Base-by-base conservation (phyloP, 1,284 basidiomycete genomes). In the Marasmius fiardii region DNA sequence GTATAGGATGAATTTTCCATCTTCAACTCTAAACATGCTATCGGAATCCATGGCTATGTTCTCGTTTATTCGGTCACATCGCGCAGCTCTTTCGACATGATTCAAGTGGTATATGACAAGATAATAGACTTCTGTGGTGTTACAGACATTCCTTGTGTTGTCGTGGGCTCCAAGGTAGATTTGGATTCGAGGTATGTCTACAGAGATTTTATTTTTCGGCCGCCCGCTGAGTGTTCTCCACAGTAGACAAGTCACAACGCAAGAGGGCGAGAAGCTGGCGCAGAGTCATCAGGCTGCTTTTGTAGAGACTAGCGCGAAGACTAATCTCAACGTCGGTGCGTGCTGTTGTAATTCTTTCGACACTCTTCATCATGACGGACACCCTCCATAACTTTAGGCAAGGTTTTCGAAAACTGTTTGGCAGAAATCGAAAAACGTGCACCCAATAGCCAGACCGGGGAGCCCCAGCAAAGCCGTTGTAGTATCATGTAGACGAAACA, bases 101-200 rank as follows among this genome's bases (percentile, higher is more conserved):
- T 98, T 61, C 86, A 92, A 71, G 91, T 94, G 65, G 87, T 99
- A 43, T 89, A 98, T 69, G 95, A 99, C 80, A 99, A 99, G 83
- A 98, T 99, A 65, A 78, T 95, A 65, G 90, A 95, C 72, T 98
- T 94, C 70, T 93, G 92, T 54, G 96, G 95, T 49, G 82, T 93
- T 51, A 86, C 89, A 58, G 85, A 87, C 61, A 91, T 98, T 48
- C 95, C 97, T 11, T 95, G 95, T 71, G 94, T 99, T 48, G 86
- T 99, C 60, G 96, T 98, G 26, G 96, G 95, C 11, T 92, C 97
- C 65, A 99, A 99, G 82, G 81, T 81, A 55, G 96, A 99, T 77
- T 74, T 99, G 68, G 80, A 74, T 67, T 79, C 68, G 70, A 89
- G 79, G 88, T 93, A 71, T 68, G 79, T 72, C 63, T 43, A 12